Conservation (phyloP, 768 basidiomycete genomes). For the Pleurotus salmoneostramineus region DNA sequence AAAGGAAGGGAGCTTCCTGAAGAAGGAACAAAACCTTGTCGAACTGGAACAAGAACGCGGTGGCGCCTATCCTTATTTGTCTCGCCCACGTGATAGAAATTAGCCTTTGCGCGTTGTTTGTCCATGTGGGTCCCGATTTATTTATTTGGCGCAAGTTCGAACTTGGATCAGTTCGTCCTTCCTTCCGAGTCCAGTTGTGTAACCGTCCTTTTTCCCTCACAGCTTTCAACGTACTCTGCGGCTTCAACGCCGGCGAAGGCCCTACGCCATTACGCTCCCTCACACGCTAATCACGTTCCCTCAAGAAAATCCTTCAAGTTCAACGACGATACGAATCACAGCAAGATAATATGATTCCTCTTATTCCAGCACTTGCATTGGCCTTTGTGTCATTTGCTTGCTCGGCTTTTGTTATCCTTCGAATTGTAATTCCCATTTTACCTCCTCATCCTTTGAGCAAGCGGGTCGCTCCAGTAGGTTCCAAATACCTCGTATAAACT, state of each 20-base stretch:
- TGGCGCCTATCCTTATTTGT: neutral
- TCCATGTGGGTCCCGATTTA: slow-evolving; percentile 16
- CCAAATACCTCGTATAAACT: slow-evolving; percentile 8
- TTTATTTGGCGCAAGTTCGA: slow-evolving; percentile 9
- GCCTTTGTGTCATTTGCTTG: slow-evolving; percentile 68
- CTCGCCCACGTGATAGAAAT: slow-evolving; percentile 27
- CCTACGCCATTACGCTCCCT: slow-evolving; percentile 36
- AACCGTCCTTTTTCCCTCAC: slow-evolving; percentile 22
- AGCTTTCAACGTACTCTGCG: slow-evolving; percentile 26
- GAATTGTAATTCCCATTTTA: slow-evolving; percentile 70
- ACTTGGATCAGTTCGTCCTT: slow-evolving; percentile 15
- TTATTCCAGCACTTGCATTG: slow-evolving; percentile 62
- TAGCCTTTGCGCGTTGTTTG: slow-evolving; percentile 18
- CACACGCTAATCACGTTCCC: slow-evolving; percentile 42
- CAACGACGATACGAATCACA: slow-evolving; percentile 16
- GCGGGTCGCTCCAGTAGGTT: slow-evolving; percentile 67
- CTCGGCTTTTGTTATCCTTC: slow-evolving; percentile 74
- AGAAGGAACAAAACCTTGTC: too few relatives aligned
- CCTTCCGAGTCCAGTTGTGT: slow-evolving; percentile 16
- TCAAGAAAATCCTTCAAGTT: slow-evolving; percentile 23
- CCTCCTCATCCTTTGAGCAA: slow-evolving; percentile 71
- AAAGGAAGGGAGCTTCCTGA: neutral
- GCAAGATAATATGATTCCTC: slow-evolving; percentile 53
- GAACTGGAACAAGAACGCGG: neutral
- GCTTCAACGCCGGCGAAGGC: slow-evolving; percentile 27